phyloP scores from a whole-genome alignment of 2,329 filamentous ascomycete species.

The Sclerotinia glacialis region DNA sequence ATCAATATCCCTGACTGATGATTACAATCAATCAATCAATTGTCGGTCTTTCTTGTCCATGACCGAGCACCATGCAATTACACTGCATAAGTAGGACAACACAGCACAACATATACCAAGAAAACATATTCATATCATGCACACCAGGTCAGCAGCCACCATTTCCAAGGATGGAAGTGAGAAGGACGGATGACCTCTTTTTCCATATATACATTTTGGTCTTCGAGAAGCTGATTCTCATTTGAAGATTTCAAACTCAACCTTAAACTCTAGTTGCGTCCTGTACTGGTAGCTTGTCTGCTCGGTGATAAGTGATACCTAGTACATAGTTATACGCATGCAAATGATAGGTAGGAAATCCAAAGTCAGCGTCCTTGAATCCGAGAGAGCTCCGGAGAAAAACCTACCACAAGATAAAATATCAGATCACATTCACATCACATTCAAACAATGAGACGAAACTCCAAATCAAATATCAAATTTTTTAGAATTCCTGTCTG shows the following conservation, averaged over 20 bases:
- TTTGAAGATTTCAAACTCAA: not conserved
- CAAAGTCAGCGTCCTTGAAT: not conserved
- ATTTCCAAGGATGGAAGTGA: not conserved
- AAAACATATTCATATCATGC: not conserved
- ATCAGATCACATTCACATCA: not conserved
- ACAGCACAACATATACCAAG: not conserved
- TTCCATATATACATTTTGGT: not conserved
- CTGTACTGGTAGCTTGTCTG: not conserved
- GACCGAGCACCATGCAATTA: not conserved
- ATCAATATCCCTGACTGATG: slow-evolving; percentile 10
- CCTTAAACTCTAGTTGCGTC: not conserved
- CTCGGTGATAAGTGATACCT: not conserved
- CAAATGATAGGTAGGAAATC: not conserved
- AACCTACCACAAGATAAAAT: not conserved
- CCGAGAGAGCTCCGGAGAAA: too few species aligned
- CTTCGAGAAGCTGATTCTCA: not conserved
- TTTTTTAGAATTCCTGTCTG: not conserved
- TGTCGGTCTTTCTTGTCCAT: not conserved
- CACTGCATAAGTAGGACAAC: not conserved
- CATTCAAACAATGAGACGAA: not conserved
- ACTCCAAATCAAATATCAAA: not conserved
- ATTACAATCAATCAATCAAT: not conserved
- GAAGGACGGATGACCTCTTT: not conserved
- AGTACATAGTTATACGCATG: not conserved
- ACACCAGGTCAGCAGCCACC: slow-evolving; percentile 11